Base-by-base conservation (phyloP, 2,329 filamentous ascomycete species). In the Didymella sp. region DNA sequence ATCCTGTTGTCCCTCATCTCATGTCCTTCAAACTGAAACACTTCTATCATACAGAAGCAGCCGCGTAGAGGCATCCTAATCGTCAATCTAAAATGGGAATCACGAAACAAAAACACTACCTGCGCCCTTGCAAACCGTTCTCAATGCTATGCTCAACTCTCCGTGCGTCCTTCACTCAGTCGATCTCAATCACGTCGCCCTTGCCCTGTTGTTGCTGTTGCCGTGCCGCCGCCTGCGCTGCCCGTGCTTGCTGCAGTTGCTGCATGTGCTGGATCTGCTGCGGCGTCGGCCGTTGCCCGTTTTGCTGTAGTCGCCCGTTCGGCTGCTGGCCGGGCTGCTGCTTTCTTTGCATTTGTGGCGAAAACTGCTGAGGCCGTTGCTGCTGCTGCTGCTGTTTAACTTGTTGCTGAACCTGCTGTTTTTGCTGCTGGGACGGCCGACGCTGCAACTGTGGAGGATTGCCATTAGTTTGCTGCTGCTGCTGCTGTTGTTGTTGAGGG, bases 181-280 rank as follows among this genome's bases (percentile, higher is more conserved):
- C 68, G 43, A 70, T 66, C 43, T 67, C 64, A 46, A 71, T 71
- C 24, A 69, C 51, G 17, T 71, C 61, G 31, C 49, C 19, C 43
- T 56, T 50, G 19, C 22, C 31, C 17, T 37, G 24, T 22, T 56
- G 55, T 17, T 51, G 47, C 37, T 51, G 37, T 31, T 46, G 45
- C 45, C 21, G 38, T 40, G 44, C 22, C 46, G 44, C 17, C 45
- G 51, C 30, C 15, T 37, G 37, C 21, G 30, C 51, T 49, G 58
- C 43, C 5, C 55, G 21, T 1, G 54, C 56, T 22, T 60, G 60
- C 19, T 60, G 62, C 35, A 55, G 22, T 12, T 58, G 58, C 40
- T 51, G 57, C 42, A 56, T 51, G 17, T 56, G 58, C 48, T 40
- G 48, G 15, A 58, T 45, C 17, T 55, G 45, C 46, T 59, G 48